Evolutionary conservation across 2,329 filamentous ascomycete species (phyloP).

Genomic region (Ophiocordyceps camponoti-leonardi): DNA sequence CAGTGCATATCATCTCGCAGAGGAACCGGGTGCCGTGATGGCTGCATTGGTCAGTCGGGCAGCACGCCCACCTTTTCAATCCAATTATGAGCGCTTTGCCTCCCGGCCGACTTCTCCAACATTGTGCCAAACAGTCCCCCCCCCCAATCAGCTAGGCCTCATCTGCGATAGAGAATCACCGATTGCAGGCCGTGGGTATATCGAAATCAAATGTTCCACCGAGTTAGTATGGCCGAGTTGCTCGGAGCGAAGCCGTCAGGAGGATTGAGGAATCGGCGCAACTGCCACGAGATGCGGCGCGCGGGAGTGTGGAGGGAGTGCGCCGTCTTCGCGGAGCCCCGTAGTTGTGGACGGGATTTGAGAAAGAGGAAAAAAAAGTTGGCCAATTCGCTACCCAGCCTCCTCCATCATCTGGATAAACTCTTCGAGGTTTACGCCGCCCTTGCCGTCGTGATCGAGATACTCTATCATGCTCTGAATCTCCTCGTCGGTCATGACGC

Average conservation of each 20-base stretch:
- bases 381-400: constrained; percentile 12
- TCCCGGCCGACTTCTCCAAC: not conserved
- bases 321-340: not conserved
- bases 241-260: not conserved
- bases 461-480: constrained; percentile 94
- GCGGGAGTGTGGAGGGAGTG: not conserved
- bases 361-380: not conserved
- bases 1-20: no score
- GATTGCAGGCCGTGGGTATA: not conserved
- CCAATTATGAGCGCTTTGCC: not conserved
- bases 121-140: not conserved
- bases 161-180: not conserved
- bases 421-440: constrained; percentile 54
- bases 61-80: not conserved
- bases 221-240: not conserved
- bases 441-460: constrained; percentile 88
- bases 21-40: no score
- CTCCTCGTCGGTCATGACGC: constrained; percentile 78
- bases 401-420: constrained; percentile 46
- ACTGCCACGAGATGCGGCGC: not conserved
- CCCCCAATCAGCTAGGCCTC: not conserved
- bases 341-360: not conserved
- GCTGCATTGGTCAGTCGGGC: no score
- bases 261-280: not conserved
- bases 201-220: not conserved